phyloP scores from a whole-genome alignment of 2,329 filamentous ascomycete species.

The Plenodomus lindquistii region DNA sequence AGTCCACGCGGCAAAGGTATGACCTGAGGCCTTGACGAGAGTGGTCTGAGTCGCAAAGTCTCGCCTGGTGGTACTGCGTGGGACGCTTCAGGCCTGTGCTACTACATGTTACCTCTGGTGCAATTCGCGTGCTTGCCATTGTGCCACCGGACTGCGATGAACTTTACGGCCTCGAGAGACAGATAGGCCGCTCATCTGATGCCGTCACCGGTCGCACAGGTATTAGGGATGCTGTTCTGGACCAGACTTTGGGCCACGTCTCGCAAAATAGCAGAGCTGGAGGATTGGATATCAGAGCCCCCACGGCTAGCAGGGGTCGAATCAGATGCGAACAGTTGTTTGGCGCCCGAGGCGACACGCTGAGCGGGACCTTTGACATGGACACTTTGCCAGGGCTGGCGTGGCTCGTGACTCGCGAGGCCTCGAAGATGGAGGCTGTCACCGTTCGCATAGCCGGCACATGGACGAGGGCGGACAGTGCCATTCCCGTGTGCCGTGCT shows the following conservation, averaged over 20 bases:
- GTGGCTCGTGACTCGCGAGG: no score
- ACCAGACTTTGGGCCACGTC: conserved; percentile 30
- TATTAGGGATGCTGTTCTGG: conserved; percentile 17
- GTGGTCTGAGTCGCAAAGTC: conserved; percentile 8
- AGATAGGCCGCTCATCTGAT: conserved; percentile 32
- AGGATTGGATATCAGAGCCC: conserved; percentile 10
- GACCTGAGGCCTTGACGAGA: conserved; percentile 25
- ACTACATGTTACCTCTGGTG: conserved; percentile 20
- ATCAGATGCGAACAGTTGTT: conserved; percentile 42
- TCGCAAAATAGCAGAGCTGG: conserved; percentile 12
- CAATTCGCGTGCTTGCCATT: conserved; percentile 13
- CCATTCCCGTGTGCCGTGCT: conserved; percentile 30
- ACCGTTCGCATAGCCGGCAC: conserved; percentile 40
- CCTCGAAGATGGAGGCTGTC: conserved; percentile 28
- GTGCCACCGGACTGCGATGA: conserved; percentile 20
- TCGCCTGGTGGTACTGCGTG: conserved; percentile 30
- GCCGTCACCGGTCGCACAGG: conserved; percentile 35
- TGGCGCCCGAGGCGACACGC: conserved; percentile 39
- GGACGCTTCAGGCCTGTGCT: conserved; percentile 34
- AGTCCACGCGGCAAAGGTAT: conserved; percentile 41
- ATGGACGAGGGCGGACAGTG: conserved; percentile 27
- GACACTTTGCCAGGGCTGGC: conserved; percentile 32
- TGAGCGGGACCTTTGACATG: conserved; percentile 15
- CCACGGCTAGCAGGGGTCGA: conserved; percentile 18
- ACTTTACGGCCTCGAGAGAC: conserved; percentile 19